A percentile compares a stretch with the other conserved stretches of the same genome.
Evolutionary conservation across 2,329 filamentous ascomycete species (phyloP).

Genomic region (Clonostachys sp.): DNA sequence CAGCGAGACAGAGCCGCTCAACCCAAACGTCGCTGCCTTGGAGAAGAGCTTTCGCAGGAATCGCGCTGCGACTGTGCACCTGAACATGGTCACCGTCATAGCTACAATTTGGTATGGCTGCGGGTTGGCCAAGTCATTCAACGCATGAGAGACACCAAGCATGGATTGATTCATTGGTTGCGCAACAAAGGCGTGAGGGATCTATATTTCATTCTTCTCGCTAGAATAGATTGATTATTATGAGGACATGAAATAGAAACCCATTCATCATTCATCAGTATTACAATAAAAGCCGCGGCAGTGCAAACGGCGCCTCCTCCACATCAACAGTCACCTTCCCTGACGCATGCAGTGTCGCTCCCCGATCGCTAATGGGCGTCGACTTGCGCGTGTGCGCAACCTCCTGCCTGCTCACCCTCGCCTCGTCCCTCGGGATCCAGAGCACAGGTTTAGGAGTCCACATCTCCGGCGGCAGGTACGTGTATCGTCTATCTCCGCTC

Average conservation of each 20-base stretch:
- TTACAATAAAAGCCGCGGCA: slow-evolving; percentile 35
- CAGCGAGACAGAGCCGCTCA: not conserved
- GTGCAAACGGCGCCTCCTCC: slow-evolving; percentile 29
- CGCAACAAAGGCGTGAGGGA: too few species aligned
- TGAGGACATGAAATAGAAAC: too few species aligned
- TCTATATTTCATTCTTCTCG: too few species aligned
- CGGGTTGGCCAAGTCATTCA: not conserved
- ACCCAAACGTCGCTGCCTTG: not conserved
- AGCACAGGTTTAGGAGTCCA: slow-evolving; percentile 62
- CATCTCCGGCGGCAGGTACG: slow-evolving; percentile 63
- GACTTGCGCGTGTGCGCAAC: slow-evolving; percentile 65
- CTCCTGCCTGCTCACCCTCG: slow-evolving; percentile 74
- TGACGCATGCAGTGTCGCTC: slow-evolving; percentile 22
- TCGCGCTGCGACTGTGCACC: slow-evolving; percentile 1
- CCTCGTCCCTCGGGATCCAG: slow-evolving; percentile 79
- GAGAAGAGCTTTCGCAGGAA: not conserved
- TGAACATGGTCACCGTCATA: not conserved
- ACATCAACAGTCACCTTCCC: slow-evolving; percentile 26
- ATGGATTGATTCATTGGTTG: too few species aligned
- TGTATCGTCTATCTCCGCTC: slow-evolving; percentile 44
- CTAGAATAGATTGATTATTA: too few species aligned
- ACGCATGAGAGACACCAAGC: too few species aligned
- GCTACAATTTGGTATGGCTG: not conserved
- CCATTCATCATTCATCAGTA: slow-evolving; percentile 8
- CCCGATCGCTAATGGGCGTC: slow-evolving; percentile 70